Evolutionary conservation across 305 asterid species (phyloP), one percentile per base, ranked within the genome.

Genomic region (Rubia tinctorum): DNA sequence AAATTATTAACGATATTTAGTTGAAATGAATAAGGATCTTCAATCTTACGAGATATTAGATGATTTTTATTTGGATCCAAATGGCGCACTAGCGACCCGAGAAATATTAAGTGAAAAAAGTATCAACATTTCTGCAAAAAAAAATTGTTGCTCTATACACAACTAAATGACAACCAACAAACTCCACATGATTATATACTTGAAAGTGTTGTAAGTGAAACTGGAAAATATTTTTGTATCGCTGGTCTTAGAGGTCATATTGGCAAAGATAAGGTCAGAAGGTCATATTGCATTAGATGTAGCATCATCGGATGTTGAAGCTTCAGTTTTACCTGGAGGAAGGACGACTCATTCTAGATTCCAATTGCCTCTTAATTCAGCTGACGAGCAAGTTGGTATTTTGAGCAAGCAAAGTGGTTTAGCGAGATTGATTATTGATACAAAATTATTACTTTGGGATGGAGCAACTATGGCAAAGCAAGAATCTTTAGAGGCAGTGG

Each of bases 341-440:
- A 17, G 25, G 7, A 68, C 66, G 13, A 53, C 66, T 1, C 72
- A 66, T 17, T 66, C 72, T 0, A 20, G 78, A 22, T 68, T 75
- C n/a, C 9, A 75, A 17, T 3, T 75, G 0, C 78, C 74, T 0
- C 3, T 73, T 3, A 9, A 73, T 8, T 1, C 8, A 0, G 6
- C 3, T 0, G 34, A 3, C 0, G 9, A 5, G 2, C 8, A 58
- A 20, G n/a, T 0, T 2, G 37, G 7, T 13, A 12, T 9, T 0
- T 0, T 56, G 8, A 43, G 63, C 12, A 63, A 73, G 30, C 63
- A 62, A n/a, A 23, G 40, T 6, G 13, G 44, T 6, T 7, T n/a
- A 0, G 49, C 70, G 1, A 25, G 9, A 6, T 17, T 73, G 9
- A 9, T 73, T 0, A 25, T 15, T 4, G 30, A 73, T 2, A 14